Evolutionary conservation across 208 protist species (phyloP).

Genomic region (Leishmania tropica): DNA sequence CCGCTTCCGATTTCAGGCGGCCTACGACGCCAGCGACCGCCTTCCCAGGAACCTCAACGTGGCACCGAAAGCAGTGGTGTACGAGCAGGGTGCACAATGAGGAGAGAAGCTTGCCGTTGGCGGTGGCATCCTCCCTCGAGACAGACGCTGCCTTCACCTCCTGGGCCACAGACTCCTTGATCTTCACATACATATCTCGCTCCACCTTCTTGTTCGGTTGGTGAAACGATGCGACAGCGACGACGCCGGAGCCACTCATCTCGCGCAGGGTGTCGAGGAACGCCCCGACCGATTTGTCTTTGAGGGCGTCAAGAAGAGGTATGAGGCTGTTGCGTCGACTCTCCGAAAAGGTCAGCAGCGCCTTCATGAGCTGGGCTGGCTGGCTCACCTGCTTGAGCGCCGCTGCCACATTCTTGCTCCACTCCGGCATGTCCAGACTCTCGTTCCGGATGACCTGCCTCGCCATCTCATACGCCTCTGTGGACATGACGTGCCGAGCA

Average conservation of each 20-base stretch:
- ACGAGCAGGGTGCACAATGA: constrained; percentile 56
- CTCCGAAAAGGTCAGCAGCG: constrained; percentile 45
- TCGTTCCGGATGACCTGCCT: constrained; percentile 65
- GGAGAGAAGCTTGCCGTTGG: constrained; percentile 52
- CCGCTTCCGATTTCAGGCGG: constrained; percentile 36
- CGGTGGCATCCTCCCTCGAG: constrained; percentile 40
- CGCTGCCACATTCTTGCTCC: constrained; percentile 42
- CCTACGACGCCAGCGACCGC: constrained; percentile 58
- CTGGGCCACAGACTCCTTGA: constrained; percentile 29
- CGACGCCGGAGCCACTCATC: constrained; percentile 44
- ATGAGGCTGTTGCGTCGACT: constrained; percentile 38
- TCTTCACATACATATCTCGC: constrained; percentile 48
- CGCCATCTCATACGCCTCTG: constrained; percentile 39
- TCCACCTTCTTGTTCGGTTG: constrained; percentile 70
- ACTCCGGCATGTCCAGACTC: constrained; percentile 48
- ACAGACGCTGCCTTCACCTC: constrained; percentile 24
- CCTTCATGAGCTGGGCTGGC: constrained; percentile 34
- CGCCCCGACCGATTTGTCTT: constrained; percentile 42
- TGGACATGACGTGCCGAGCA: constrained; percentile 45
- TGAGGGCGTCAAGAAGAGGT: constrained; percentile 45
- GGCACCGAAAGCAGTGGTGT: constrained; percentile 49
- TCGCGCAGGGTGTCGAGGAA: constrained; percentile 52
- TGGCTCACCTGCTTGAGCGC: constrained; percentile 41
- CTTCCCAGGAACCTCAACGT: constrained; percentile 64
- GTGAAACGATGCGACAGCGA: constrained; percentile 73